Conservation (phyloP, 2,329 filamentous ascomycete genomes). For the Aspergillaceae sp. region DNA sequence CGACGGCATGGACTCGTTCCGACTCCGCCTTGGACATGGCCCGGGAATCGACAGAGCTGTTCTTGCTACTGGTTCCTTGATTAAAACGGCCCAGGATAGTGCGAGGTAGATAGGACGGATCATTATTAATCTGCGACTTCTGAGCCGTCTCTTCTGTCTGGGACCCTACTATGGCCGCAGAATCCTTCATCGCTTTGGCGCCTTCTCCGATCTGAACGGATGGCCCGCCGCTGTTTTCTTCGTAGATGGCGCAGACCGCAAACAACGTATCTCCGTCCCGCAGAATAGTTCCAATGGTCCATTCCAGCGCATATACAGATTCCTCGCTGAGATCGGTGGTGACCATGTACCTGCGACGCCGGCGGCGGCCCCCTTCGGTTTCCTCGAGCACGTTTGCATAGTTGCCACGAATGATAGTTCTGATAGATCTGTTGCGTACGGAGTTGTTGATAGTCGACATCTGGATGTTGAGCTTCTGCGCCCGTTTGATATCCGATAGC, state of each 20-base stretch:
- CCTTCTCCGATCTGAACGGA: conserved; percentile 59
- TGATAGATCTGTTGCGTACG: conserved; percentile 71
- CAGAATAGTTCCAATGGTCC: conserved; percentile 92
- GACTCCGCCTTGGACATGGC: conserved; percentile 58
- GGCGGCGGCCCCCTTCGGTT: conserved; percentile 67
- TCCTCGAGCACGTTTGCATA: conserved; percentile 64
- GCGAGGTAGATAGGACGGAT: conserved; percentile 20
- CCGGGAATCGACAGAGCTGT: conserved; percentile 40
- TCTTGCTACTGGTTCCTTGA: conserved; percentile 30
- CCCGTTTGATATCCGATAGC: conserved; percentile 72
- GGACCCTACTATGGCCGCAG: conserved; percentile 58
- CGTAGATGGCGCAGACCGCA: conserved; percentile 87
- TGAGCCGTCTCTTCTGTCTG: conserved; percentile 48
- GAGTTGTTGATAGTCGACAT: conserved; percentile 68
- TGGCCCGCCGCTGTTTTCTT: conserved; percentile 51
- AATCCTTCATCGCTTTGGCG: conserved; percentile 64
- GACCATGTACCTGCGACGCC: conserved; percentile 85
- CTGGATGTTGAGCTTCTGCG: conserved; percentile 73
- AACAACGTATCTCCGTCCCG: conserved; percentile 90
- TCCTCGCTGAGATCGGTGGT: conserved; percentile 92
- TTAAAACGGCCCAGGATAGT: conserved; percentile 27
- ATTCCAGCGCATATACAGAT: conserved; percentile 89
- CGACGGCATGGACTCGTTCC: conserved; percentile 71
- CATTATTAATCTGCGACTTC: conserved; percentile 26
- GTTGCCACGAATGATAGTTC: conserved; percentile 84